Base-by-base conservation (phyloP, 805 yeast genomes). In the Yamadazyma phyllophila region DNA sequence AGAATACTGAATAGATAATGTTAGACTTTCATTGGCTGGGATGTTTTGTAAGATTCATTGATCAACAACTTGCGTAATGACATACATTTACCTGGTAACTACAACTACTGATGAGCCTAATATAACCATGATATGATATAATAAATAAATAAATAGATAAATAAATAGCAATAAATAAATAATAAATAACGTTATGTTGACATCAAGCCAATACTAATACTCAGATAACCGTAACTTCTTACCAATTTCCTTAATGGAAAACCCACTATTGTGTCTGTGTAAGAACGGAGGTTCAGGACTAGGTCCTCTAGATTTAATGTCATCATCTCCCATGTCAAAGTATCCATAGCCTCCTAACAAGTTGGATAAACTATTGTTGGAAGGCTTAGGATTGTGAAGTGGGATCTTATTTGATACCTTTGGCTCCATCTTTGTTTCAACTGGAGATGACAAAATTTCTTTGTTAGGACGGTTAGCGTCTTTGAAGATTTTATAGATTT, bases 161-260 rank as follows among this genome's bases (percentile, higher is more conserved):
- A 36, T 24, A 36, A 20, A 36, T 24, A 36, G 8, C 12, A 36
- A 24, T 24, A 36, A 24, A 36, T 26, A 37, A 14, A 37, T 16
- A 37, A 37, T 37, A 26, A 50, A 48, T 47, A 44, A 37, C 31
- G 14, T 37, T 8, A 26, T 12, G 26, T 26, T 12, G 32, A 15
- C 33, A 30, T 29, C 45, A 42, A 17, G 43, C 24, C 40, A 14
- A 26, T 4, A 17, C 59, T 62, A 83, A 52, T 82, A 82, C 58
- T 83, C 88, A 2, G 85, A 77, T 39, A 83, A 67, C 47, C 87
- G 63, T 50, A 83, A 62, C 62, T 83, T 83, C 57, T 82, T 76
- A 37, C 85, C 88, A 51, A 83, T 80, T 49, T 83, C 86, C 43
- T 81, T 60, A 30, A 75, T 57, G 11, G 77, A 63, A 50, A 69